phyloP scores from a whole-genome alignment of 1,284 basidiomycete species.

The Heliocybe sulcata region DNA sequence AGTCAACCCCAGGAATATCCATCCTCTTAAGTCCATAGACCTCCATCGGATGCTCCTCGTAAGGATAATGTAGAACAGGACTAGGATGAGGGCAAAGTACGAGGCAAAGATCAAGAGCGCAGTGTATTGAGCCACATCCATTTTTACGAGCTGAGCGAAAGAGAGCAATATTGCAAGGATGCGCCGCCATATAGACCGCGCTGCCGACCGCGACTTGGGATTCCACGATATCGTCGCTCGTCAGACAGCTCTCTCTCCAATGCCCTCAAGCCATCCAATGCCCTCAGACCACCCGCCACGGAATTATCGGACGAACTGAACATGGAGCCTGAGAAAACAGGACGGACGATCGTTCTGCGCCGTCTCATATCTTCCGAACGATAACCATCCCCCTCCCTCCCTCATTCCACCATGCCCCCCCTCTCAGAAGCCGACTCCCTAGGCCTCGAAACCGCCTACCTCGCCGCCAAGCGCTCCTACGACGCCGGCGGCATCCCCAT shows the following conservation, averaged over 20 bases:
- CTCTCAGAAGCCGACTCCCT: not conserved
- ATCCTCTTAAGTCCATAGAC: constrained; percentile 8
- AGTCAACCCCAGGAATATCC: constrained; percentile 26
- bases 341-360: not conserved
- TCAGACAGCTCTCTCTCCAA: no score
- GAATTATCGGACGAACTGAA: no score
- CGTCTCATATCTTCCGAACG: not conserved
- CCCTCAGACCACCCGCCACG: no score
- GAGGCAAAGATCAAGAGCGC: constrained; percentile 37
- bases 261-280: no score
- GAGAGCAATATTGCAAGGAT: no score
- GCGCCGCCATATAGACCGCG: no score
- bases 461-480: constrained; percentile 35
- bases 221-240: no score
- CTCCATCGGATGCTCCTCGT: constrained; percentile 14
- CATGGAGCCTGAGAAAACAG: not conserved
- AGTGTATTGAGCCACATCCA: no score
- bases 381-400: not conserved
- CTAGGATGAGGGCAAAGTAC: constrained; percentile 40
- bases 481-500: constrained; percentile 52
- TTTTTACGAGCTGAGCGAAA: no score
- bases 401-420: not conserved
- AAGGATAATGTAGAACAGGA: constrained; percentile 29
- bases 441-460: constrained; percentile 21
- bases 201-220: no score